phyloP scores from a whole-genome alignment of 345 rosid genomes.

The Rhizophora mangle region DNA sequence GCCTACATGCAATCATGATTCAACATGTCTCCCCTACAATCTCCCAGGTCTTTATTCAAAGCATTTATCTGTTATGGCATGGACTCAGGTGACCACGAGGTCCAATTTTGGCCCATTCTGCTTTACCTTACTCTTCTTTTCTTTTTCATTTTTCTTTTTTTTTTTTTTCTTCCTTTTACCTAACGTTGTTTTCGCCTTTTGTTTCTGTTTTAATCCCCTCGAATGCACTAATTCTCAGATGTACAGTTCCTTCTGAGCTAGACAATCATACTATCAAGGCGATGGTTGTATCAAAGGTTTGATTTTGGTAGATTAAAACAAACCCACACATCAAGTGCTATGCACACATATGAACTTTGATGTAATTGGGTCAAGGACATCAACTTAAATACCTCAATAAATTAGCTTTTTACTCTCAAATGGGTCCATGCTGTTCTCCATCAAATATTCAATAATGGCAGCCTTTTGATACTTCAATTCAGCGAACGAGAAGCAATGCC shows the following conservation, averaged over 20 bases:
- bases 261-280: neutral
- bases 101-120: neutral
- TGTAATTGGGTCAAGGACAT: neutral
- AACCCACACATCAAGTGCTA: neutral
- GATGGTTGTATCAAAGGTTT: neutral
- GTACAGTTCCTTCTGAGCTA: neutral
- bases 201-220: neutral
- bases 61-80: conserved; percentile 13
- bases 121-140: neutral
- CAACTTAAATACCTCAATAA: neutral
- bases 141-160: neutral
- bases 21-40: conserved; percentile 13
- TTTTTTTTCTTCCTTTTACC: too few species aligned
- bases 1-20: conserved; percentile 19
- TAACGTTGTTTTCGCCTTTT: too few species aligned
- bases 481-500: neutral
- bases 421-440: neutral
- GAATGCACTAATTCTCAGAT: conserved; percentile 7
- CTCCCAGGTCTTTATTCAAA: conserved; percentile 6
- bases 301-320: too few species aligned
- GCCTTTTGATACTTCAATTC: neutral
- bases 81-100: conserved; percentile 18
- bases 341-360: neutral
- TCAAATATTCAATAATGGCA: neutral
- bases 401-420: neutral